phyloP scores from a whole-genome alignment of 1,139 yeast genomes.

The Protomyces macrosporus region DNA sequence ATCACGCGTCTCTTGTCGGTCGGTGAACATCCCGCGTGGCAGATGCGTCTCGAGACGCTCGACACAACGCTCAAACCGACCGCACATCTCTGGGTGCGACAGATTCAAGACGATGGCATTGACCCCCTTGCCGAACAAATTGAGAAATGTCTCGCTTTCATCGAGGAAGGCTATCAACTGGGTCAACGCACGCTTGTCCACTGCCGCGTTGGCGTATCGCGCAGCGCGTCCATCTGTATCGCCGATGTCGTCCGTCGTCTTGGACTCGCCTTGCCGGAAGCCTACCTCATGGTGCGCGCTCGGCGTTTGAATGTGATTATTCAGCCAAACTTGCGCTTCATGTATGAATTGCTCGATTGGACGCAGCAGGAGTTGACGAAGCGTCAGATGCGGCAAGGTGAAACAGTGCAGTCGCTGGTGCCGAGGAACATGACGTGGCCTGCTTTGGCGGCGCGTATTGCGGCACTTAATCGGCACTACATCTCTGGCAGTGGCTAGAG shows the following conservation, averaged over 20 bases:
- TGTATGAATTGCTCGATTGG: conserved; percentile 78
- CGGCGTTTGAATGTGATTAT: conserved; percentile 80
- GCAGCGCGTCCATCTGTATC: conserved; percentile 84
- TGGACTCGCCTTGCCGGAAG: conserved; percentile 59
- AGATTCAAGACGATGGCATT: conserved; percentile 51
- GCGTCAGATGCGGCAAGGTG: neutral
- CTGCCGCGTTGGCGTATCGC: conserved; percentile 86
- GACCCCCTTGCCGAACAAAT: conserved; percentile 45
- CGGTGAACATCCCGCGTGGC: conserved; percentile 52
- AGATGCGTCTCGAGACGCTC: neutral
- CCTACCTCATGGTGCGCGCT: conserved; percentile 75
- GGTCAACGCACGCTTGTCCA: conserved; percentile 63
- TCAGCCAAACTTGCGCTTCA: conserved; percentile 80
- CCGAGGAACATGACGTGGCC: conserved; percentile 21
- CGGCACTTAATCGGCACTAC: conserved; percentile 13
- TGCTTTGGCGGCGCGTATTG: conserved; percentile 6
- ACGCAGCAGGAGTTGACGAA: conserved; percentile 47
- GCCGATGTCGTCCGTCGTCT: conserved; percentile 81
- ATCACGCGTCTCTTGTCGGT: conserved; percentile 76
- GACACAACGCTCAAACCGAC: neutral
- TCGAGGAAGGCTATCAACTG: conserved; percentile 42
- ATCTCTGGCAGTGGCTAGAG: conserved; percentile 1
- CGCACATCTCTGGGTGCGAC: conserved; percentile 39
- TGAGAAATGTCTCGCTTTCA: conserved; percentile 33
- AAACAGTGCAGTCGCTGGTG: neutral